Percentiles rank a stretch among this genome's conserved stretches.
Evolutionary conservation across 495 filamentous ascomycete species (phyloP).

Genomic region (Cercophora samala): DNA sequence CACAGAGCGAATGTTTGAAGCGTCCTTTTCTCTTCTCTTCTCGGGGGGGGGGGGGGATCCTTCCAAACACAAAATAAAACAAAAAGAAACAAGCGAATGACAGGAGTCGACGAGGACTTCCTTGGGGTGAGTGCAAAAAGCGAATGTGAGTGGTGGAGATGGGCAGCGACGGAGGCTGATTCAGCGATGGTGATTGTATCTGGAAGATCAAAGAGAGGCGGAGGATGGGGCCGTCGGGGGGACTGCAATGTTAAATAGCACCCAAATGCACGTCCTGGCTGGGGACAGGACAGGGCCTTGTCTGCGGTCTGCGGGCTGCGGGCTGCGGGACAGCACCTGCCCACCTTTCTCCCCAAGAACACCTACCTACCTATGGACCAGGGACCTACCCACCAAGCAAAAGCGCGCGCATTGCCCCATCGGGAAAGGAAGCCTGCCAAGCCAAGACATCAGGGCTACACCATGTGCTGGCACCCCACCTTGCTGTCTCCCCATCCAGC

Average conservation of each 20-base stretch:
- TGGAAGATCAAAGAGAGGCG: conserved; percentile 31
- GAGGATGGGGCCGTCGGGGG: conserved; percentile 33
- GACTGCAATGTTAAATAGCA: conserved; percentile 37
- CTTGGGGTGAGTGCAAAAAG: conserved; percentile 47
- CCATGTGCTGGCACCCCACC: conserved; percentile 14
- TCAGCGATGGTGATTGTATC: conserved; percentile 33
- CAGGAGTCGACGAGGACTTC: conserved; percentile 64
- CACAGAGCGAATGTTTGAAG: conserved; percentile 7
- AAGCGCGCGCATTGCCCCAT: conserved; percentile 21
- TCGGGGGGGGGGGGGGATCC: too few species aligned
- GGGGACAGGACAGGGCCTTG: conserved; percentile 1
- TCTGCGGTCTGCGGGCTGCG: conserved; percentile 8
- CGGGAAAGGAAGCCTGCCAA: conserved; percentile 22
- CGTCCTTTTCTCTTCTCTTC: neutral
- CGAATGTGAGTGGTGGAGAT: conserved; percentile 46
- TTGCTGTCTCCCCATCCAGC: neutral
- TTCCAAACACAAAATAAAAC: conserved; percentile 31
- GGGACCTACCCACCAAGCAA: too few species aligned
- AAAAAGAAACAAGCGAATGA: conserved; percentile 57
- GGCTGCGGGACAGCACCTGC: neutral
- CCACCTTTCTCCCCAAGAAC: neutral
- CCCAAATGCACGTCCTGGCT: conserved; percentile 7
- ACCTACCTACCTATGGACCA: too few species aligned
- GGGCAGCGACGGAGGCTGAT: conserved; percentile 39
- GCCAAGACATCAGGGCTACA: conserved; percentile 17